These are phyloP conservation scores for Mycena haematopus DNA, from an alignment of 768 basidiomycete genomes.

Conservation along the genomic window DNA sequence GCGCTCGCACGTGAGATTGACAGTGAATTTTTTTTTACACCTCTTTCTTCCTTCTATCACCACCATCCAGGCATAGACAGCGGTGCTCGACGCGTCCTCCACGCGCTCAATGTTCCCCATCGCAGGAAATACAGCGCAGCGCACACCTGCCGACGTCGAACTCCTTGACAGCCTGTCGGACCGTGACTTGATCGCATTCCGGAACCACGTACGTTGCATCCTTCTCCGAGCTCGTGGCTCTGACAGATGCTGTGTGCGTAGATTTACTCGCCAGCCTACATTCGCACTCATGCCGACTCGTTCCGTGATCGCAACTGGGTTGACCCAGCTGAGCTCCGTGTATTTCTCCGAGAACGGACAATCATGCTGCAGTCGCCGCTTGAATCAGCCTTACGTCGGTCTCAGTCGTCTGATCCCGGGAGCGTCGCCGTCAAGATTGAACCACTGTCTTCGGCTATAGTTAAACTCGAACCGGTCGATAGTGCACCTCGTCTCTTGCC, in stretches of 20 bases:
- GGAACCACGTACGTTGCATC: not conserved
- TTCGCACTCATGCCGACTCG: not conserved
- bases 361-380: not conserved
- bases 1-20: too few relatives aligned
- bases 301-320: slow-evolving; percentile 2
- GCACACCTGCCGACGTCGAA: not conserved
- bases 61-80: not conserved
- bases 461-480: too few relatives aligned
- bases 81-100: not conserved
- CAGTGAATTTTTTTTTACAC: not conserved
- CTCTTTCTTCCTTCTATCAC: slow-evolving; percentile 6
- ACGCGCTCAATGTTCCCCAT: not conserved
- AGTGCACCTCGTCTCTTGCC: too few relatives aligned
- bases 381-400: too few relatives aligned
- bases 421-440: too few relatives aligned
- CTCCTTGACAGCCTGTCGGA: slow-evolving; percentile 3
- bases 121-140: not conserved
- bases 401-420: too few relatives aligned
- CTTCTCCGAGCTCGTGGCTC: not conserved
- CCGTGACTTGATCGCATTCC: not conserved
- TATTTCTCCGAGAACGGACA: not conserved
- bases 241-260: not conserved
- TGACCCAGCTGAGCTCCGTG: not conserved
- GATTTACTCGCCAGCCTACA: not conserved
- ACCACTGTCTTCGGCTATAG: too few relatives aligned